Percentiles rank a stretch among this genome's conserved stretches.
phyloP scores from a whole-genome alignment of 768 basidiomycete genomes.

The Tricholoma hemisulphureum region DNA sequence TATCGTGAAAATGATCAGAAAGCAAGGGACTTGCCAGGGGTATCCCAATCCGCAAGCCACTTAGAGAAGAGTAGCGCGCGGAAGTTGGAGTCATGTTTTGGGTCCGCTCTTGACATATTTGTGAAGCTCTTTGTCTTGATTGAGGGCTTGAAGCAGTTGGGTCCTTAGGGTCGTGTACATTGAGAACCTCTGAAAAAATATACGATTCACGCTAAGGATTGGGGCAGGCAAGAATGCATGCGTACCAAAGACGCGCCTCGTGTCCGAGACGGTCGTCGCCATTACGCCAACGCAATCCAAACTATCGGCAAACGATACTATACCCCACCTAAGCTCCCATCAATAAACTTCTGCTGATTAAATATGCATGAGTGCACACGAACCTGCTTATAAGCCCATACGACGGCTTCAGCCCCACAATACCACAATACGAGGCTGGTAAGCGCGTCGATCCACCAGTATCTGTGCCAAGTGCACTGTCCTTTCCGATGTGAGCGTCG shows the following conservation, averaged over 20 bases:
- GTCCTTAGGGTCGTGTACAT: slow-evolving; percentile 65
- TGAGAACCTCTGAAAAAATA: slow-evolving; percentile 39
- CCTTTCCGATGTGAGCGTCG: neutral
- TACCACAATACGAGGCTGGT: slow-evolving; percentile 91
- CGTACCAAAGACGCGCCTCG: slow-evolving; percentile 62
- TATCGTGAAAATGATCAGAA: neutral
- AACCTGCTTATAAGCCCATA: slow-evolving; percentile 90
- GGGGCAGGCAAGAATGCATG: neutral
- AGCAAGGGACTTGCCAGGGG: slow-evolving; percentile 52
- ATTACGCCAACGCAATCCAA: slow-evolving; percentile 92
- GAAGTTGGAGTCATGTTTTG: slow-evolving; percentile 1
- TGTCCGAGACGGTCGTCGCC: slow-evolving; percentile 48
- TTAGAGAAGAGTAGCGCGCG: slow-evolving; percentile 26
- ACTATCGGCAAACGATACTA: slow-evolving; percentile 92
- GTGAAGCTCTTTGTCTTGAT: slow-evolving; percentile 27
- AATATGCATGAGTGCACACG: slow-evolving; percentile 14
- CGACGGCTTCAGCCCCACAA: slow-evolving; percentile 91
- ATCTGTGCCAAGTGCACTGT: slow-evolving; percentile 87
- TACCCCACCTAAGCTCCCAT: slow-evolving; percentile 63
- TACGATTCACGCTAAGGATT: neutral
- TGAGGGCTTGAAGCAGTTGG: slow-evolving; percentile 63
- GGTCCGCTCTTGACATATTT: slow-evolving; percentile 14
- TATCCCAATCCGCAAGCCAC: slow-evolving; percentile 69
- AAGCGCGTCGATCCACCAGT: slow-evolving; percentile 93
- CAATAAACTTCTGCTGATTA: neutral